These are phyloP conservation scores for Penicillium sp. DNA, from an alignment of 2,329 filamentous ascomycete genomes.

Conservation along the genomic window DNA sequence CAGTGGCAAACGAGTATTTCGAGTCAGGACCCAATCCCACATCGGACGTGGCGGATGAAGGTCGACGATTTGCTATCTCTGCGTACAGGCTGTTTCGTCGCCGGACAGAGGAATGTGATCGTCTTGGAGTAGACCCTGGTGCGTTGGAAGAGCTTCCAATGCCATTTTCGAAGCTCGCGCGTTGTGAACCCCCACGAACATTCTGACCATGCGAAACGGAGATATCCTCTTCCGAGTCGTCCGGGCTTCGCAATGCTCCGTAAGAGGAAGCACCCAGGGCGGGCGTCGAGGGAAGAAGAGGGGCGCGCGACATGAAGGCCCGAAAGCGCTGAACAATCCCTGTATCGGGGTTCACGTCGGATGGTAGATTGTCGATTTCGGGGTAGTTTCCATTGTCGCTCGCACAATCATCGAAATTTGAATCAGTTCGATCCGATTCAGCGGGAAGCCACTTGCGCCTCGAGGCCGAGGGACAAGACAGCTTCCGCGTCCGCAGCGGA, in stretches of 20 bases:
- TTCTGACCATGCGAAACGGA: neutral
- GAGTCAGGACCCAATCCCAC: conserved; percentile 33
- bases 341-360: conserved; percentile 5
- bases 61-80: conserved; percentile 19
- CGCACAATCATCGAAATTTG: conserved; percentile 5
- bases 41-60: conserved; percentile 30
- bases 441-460: conserved; percentile 25
- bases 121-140: conserved; percentile 6
- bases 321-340: conserved; percentile 15
- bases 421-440: conserved; percentile 15
- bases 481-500: conserved; percentile 24
- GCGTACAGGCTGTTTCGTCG: conserved; percentile 17
- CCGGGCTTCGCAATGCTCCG: conserved; percentile 53
- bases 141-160: conserved; percentile 16
- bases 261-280: conserved; percentile 62
- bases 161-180: conserved; percentile 13
- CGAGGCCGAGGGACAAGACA: conserved; percentile 20
- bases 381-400: conserved; percentile 13
- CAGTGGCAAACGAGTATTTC: conserved; percentile 33
- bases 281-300: conserved; percentile 60
- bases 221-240: conserved; percentile 28
- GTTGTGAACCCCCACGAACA: neutral
- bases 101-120: conserved; percentile 16
- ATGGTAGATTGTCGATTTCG: neutral
- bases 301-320: conserved; percentile 50